Base-by-base conservation (phyloP, 768 basidiomycete genomes). In the Megacollybia marginata region DNA sequence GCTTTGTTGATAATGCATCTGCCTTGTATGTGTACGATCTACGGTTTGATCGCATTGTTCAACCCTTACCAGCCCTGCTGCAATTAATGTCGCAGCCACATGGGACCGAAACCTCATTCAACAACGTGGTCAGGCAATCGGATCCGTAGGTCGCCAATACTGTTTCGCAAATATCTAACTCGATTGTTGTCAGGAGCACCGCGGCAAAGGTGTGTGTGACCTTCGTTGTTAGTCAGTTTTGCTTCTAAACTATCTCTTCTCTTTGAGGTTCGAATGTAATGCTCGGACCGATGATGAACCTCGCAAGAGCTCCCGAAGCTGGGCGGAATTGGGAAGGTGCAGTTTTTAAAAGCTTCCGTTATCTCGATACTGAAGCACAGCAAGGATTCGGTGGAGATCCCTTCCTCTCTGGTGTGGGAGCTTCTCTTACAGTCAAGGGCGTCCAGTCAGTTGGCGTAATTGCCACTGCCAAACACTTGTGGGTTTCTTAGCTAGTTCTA, bases 271-370 rank as follows among this genome's bases (percentile, higher is more conserved):
- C 71, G 13, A 60, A 78, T 56, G 61, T 76, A 35, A 67, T 55
- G 0, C 54, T 64, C 4, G 64, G 57, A 20, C 59, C 61, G 5
- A 63, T n/a, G 54, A 69, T 62, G 48, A 65, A 66, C 47, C 57
- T 69, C 55, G 63, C 57, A 36, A 49, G 67, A 20, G 57, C 56
- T 1, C 60, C 65, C 13, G 56, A 51, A 10, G 66, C 63, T 8
- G 76, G 76, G 0, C 60, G 76, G 16, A 71, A 73, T 47, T 77
- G 74, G 72, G 76, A 77, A 64, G 72, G 73, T 16, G 13, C 16
- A 9, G 15, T 20, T 18, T 11, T 11, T 44, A 28, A 15, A 20
- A n/a, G n/a, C 19, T 32, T 11, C 6, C 9, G 16, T n/a, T 19
- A 35, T 28, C 33, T 5, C 23, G 20, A 36, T 18, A 16, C 8